These are phyloP conservation scores for Casuarina cunninghamiana DNA, from an alignment of 306 rosid genomes.

Conservation along the genomic window DNA sequence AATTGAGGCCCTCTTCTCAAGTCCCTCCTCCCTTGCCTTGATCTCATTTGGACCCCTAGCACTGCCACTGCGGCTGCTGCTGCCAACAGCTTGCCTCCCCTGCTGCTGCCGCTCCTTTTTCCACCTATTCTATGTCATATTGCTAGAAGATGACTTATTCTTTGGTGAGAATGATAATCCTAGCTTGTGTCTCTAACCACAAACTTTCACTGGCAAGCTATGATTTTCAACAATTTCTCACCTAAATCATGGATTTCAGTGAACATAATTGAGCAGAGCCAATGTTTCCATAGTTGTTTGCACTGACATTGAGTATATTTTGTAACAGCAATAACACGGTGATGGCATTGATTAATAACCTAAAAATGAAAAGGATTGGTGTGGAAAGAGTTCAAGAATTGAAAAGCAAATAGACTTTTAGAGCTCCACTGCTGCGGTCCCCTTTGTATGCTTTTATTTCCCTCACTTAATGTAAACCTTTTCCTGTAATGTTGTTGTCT, in stretches of 20 bases:
- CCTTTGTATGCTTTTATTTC: not conserved
- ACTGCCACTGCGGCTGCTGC: not conserved
- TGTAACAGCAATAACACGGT: constrained; percentile 20
- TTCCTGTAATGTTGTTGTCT: not conserved
- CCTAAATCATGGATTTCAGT: constrained; percentile 56
- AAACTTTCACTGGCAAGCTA: constrained; percentile 43
- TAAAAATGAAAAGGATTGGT: constrained; percentile 24
- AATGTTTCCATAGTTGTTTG: constrained; percentile 65
- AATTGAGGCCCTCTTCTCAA: no score
- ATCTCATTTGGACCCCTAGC: no score
- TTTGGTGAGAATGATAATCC: constrained; percentile 76
- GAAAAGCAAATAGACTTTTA: constrained; percentile 55
- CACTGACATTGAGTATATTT: constrained; percentile 41
- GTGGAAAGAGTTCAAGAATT: constrained; percentile 39
- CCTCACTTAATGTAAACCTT: not conserved
- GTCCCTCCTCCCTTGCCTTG: no score
- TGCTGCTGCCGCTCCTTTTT: constrained; percentile 72
- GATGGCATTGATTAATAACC: constrained; percentile 18
- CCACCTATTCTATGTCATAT: constrained; percentile 83
- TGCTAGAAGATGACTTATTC: constrained; percentile 85
- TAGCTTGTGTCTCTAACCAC: constrained; percentile 38
- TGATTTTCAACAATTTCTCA: constrained; percentile 42
- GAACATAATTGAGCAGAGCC: constrained; percentile 57
- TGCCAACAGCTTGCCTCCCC: constrained; percentile 22
- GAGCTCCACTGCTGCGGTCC: constrained; percentile 74